Base-by-base conservation (phyloP, 306 rosid genomes). In the Ormosia emarginata region DNA sequence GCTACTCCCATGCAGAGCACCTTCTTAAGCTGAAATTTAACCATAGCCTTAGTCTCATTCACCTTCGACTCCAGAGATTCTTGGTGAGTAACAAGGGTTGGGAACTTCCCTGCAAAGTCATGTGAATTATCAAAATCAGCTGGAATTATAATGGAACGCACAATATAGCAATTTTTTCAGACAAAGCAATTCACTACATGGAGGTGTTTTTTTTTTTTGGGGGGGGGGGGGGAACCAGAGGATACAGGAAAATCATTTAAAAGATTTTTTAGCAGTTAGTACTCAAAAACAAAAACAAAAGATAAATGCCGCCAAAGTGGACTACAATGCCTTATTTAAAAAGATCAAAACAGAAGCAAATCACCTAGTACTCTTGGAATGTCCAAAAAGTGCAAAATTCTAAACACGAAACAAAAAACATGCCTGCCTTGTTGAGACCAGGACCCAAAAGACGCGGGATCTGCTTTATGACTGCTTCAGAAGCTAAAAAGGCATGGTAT, bases 371-470 rank as follows among this genome's bases (percentile, higher is more conserved):
- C 34, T 15, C 6, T 34, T 6, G 0, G n/a, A 72, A 61, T 13
- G 13, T 34, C 15, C 32, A 43, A 8, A 29, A 37, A 14, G n/a
- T 11, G 39, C 6, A 4, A 63, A 63, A 55, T 10, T 2, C 36
- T 2, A 13, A 72, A 56, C 4, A 8, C 17, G 32, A 1, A 56
- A 18, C 6, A 49, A 9, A 66, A 46, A 6, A 89, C 97, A 30
- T 75, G 92, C 97, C 97, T 79, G 98, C 98, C 86, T 94, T 92
- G 89, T 94, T 94, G 72, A 94, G 98, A 80, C 98, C 97, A 49
- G 95, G 98, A 52, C 97, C 97, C 77, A 94, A 80, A 64, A 94
- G 95, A 77, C 95, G 95, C 7, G 98, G 98, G 64, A 94, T 94
- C 89, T 92, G 96, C 88, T 92, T 94, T 15, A 94, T 94, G 3